phyloP scores from a whole-genome alignment of 2,329 filamentous ascomycete genomes.

The Didymella sp. region DNA sequence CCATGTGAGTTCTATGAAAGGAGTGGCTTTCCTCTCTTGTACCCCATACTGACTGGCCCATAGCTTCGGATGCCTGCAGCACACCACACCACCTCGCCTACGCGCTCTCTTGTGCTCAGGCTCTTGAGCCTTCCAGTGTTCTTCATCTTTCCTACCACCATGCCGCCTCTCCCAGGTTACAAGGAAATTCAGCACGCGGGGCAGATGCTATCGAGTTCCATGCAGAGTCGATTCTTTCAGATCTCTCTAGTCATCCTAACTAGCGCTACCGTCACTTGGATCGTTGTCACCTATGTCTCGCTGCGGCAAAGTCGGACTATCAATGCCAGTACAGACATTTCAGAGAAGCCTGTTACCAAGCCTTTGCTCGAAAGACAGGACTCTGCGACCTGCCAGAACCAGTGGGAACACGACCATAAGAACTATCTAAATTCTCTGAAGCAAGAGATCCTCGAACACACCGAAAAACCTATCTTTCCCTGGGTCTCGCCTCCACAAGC shows the following conservation, averaged over 20 bases:
- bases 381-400: slow-evolving; percentile 8
- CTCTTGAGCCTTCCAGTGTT: slow-evolving; percentile 20
- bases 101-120: slow-evolving; percentile 32
- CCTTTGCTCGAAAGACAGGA: slow-evolving; percentile 10
- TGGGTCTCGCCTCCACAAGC: slow-evolving; percentile 42
- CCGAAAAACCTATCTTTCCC: slow-evolving; percentile 38
- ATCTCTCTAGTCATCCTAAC: not conserved
- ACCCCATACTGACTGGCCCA: slow-evolving; percentile 37
- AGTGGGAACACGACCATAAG: slow-evolving; percentile 24
- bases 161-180: slow-evolving; percentile 40
- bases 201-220: not conserved
- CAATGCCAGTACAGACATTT: not conserved
- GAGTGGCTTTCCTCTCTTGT: slow-evolving; percentile 26
- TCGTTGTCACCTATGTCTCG: not conserved
- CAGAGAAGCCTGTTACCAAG: slow-evolving; percentile 2
- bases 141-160: slow-evolving; percentile 28
- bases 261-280: not conserved
- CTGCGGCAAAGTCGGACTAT: slow-evolving; percentile 3
- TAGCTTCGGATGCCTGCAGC: slow-evolving; percentile 41
- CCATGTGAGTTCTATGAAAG: slow-evolving; percentile 48
- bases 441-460: slow-evolving; percentile 22
- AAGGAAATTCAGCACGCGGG: not conserved
- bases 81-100: slow-evolving; percentile 35
- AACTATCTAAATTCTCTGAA: slow-evolving; percentile 18
- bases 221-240: not conserved